Evolutionary conservation across 1,139 yeast genomes (phyloP).

Genomic region (Saccharomyces hybrid): DNA sequence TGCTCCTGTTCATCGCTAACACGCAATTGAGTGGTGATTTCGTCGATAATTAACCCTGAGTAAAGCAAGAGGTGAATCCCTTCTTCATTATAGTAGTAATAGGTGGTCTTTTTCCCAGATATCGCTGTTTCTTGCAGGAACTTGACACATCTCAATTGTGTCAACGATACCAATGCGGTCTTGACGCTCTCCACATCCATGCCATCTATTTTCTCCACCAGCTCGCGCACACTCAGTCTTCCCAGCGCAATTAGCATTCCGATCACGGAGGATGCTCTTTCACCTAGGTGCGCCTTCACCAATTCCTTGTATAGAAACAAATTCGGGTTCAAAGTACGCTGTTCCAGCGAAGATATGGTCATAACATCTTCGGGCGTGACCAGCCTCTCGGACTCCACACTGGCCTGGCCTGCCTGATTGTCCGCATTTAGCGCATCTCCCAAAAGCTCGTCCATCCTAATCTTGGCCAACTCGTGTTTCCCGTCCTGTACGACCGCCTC

Average conservation of each 20-base stretch:
- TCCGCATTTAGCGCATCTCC: background rate
- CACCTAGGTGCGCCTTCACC: constrained; percentile 54
- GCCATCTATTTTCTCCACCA: constrained; percentile 36
- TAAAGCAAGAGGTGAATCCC: constrained; percentile 62
- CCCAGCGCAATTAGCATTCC: constrained; percentile 55
- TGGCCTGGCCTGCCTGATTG: background rate
- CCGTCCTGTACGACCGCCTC: background rate
- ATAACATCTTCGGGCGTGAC: constrained; percentile 10
- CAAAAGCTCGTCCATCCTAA: background rate
- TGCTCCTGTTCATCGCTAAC: constrained; percentile 36
- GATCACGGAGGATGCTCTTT: constrained; percentile 50
- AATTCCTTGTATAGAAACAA: constrained; percentile 50
- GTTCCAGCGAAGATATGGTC: constrained; percentile 22
- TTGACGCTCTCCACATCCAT: constrained; percentile 43
- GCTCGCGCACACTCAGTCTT: constrained; percentile 44
- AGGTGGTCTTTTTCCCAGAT: constrained; percentile 33
- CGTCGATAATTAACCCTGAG: constrained; percentile 66
- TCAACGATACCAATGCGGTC: constrained; percentile 53
- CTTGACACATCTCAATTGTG: constrained; percentile 58
- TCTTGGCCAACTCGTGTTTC: background rate
- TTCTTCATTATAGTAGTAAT: constrained; percentile 55
- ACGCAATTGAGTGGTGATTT: constrained; percentile 30
- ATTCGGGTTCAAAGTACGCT: constrained; percentile 50
- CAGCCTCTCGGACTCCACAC: background rate
- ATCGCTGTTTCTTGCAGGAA: constrained; percentile 42